Conservation (phyloP, 345 rosid species). For the Schrenkiella parvula region DNA sequence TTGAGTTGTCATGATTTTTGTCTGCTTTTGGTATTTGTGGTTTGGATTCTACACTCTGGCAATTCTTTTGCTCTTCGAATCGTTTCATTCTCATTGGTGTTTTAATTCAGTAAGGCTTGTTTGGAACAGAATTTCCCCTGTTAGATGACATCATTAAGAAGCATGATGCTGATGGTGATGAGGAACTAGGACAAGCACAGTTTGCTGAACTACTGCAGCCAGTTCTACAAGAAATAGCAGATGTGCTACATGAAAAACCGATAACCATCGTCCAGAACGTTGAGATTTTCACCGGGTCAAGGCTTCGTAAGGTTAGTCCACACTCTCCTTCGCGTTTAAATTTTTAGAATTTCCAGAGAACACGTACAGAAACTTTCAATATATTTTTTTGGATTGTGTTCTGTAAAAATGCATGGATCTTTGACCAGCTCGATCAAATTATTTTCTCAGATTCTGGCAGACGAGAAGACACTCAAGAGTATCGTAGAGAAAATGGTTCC, state of each 20-base stretch:
- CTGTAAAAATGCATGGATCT: neutral
- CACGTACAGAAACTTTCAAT: neutral
- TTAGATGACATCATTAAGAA: slow-evolving; percentile 70
- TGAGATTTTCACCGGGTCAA: slow-evolving; percentile 58
- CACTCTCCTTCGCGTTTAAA: neutral
- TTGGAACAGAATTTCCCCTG: slow-evolving; percentile 55
- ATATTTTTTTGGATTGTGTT: neutral
- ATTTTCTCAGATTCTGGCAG: slow-evolving; percentile 50
- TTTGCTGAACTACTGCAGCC: slow-evolving; percentile 77
- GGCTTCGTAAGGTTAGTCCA: slow-evolving; percentile 55
- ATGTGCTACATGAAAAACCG: slow-evolving; percentile 50
- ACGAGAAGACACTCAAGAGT: slow-evolving; percentile 44
- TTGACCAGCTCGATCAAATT: neutral
- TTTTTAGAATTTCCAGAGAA: neutral
- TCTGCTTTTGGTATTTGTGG: neutral
- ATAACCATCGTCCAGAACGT: slow-evolving; percentile 45
- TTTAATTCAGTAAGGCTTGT: neutral
- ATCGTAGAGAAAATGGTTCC: slow-evolving; percentile 37
- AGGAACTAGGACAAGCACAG: slow-evolving; percentile 81
- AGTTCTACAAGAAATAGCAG: slow-evolving; percentile 68
- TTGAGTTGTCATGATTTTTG: neutral
- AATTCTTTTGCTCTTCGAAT: neutral
- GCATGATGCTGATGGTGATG: slow-evolving; percentile 68
- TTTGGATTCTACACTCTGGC: neutral
- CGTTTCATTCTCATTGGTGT: neutral